Conservation (phyloP, 306 rosid species). For the Vicia faba region DNA sequence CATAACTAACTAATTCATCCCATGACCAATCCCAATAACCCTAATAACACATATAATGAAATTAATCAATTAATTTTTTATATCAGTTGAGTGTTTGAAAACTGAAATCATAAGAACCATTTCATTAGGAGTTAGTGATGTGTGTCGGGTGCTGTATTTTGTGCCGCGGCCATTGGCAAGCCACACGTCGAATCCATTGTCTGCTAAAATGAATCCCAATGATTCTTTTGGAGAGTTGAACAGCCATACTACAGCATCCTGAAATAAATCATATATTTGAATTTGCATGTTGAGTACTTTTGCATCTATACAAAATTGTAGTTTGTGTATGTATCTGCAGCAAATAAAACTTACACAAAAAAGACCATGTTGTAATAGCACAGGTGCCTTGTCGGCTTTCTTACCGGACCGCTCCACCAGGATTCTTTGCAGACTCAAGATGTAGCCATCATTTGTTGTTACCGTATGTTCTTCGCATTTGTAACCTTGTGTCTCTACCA, state of each 20-base stretch:
- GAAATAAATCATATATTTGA: slow-evolving; percentile 4
- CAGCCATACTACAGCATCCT: slow-evolving; percentile 67
- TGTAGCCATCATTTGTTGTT: slow-evolving; percentile 63
- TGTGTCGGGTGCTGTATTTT: slow-evolving; percentile 51
- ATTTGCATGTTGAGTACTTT: not conserved
- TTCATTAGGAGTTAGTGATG: slow-evolving; percentile 46
- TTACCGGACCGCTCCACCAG: slow-evolving; percentile 40
- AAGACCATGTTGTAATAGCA: slow-evolving; percentile 66
- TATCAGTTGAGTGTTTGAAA: not conserved
- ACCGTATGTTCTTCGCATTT: slow-evolving; percentile 69
- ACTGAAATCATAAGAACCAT: slow-evolving; percentile 31
- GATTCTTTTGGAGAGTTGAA: slow-evolving; percentile 62
- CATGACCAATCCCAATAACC: slow-evolving; percentile 90
- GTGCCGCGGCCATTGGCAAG: slow-evolving; percentile 68
- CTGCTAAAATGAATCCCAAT: slow-evolving; percentile 63
- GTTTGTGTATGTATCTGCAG: not conserved
- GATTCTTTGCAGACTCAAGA: slow-evolving; percentile 70
- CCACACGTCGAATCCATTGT: slow-evolving; percentile 77
- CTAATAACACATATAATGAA: slow-evolving; percentile 38
- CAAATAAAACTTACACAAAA: slow-evolving; percentile 48
- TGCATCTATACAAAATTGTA: not conserved
- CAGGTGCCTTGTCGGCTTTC: slow-evolving; percentile 48
- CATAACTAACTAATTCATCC: slow-evolving; percentile 76
- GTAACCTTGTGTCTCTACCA: slow-evolving; percentile 64
- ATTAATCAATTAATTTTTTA: not conserved